Conservation (phyloP, 2,329 filamentous ascomycete genomes). For the Colletotrichum spaethianum region DNA sequence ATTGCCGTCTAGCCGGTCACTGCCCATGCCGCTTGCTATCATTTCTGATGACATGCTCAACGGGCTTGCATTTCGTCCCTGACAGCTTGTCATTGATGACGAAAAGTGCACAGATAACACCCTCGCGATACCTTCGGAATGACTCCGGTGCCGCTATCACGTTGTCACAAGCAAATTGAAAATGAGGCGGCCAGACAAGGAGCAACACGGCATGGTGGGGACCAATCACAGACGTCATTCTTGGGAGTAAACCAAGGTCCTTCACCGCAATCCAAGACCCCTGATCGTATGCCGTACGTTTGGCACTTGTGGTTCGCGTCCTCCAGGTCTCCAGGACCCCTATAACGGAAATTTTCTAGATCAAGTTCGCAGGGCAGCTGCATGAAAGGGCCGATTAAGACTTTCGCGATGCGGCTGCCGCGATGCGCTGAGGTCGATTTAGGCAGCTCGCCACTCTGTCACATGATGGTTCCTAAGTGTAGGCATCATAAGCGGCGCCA, state of each 20-base stretch:
- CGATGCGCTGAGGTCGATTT: constrained; percentile 16
- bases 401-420: background rate
- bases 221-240: background rate
- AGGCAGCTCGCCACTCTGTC: constrained; percentile 29
- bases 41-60: background rate
- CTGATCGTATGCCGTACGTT: background rate
- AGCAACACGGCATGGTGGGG: background rate
- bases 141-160: background rate
- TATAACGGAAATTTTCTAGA: background rate
- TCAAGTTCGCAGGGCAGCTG: background rate
- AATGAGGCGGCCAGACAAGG: background rate
- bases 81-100: background rate
- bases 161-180: background rate
- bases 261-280: background rate
- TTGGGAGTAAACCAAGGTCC: background rate
- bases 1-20: background rate
- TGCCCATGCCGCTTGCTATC: background rate
- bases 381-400: constrained; percentile 13
- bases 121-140: background rate
- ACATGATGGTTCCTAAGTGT: constrained; percentile 31
- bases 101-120: no score
- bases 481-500: constrained; percentile 12
- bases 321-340: background rate
- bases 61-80: background rate
- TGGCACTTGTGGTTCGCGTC: background rate